Base-by-base conservation (phyloP, 1,284 basidiomycete species). In the Lignosus rhinocerotis region DNA sequence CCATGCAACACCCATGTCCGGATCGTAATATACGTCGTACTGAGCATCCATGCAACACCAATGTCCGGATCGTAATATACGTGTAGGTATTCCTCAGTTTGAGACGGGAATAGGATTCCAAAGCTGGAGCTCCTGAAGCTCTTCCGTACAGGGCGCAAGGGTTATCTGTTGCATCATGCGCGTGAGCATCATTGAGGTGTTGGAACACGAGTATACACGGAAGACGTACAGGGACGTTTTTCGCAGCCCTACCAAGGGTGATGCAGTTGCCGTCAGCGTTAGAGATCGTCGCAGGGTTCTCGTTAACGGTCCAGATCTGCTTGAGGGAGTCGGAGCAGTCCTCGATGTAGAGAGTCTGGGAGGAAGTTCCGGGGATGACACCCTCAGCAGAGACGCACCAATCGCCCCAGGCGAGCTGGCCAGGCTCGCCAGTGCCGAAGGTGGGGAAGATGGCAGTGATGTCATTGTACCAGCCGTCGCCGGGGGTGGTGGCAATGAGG, bases 201-300 rank as follows among this genome's bases (percentile, higher is more conserved):
- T 39, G 7, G 5, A 39, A 2, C 8, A 1, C 45, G 14, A 48
- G 3, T 7, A 47, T 30, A 34, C 5, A 33, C 0, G 6, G 31
- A 16, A 30, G 11, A 56, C 51, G n/a, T 50, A 60, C 59, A 10
- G 34, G 5, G 1, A 60, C 61, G n/a, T 38, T 42, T n/a, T 53
- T 46, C 16, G 59, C 59, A 7, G 62, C 38, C 30, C 59, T 45
- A n/a, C 62, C 62, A n/a, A 63, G 54, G 1, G 62, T 58, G 19
- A 60, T 45, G 54, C 62, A 63, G 56, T 63, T 63, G 12, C 62
- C 62, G 31, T 63, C 59, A 19, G 62, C 62, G 36, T 63, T 63
- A 30, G 62, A 63, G 44, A 63, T 34, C 36, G 58, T 62, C 31
- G 49, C 39, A 8, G 61, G 61, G 10, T 48, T 39, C 43, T 33